Base-by-base conservation (phyloP, 345 rosid species). In the Stellera chamaejasme region DNA sequence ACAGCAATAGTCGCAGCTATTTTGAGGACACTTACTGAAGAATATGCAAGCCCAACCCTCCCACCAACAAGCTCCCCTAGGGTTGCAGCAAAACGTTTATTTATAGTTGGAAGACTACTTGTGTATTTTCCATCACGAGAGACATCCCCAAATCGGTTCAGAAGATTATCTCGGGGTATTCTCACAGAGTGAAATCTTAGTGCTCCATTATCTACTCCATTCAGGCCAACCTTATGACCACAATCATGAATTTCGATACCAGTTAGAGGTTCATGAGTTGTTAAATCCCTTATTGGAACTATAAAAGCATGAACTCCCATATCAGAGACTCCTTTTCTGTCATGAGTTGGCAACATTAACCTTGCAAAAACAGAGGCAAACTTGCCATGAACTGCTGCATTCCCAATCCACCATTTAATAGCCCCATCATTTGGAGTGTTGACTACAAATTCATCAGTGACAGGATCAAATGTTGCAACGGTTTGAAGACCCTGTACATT, bases 361-460 rank as follows among this genome's bases (percentile, higher is more conserved):
- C 66, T 87, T 42, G 99, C 97, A 59, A 94, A 94, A 71, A 90
- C 99, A 55, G 85, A 75, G 14, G 96, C 99, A 48, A 94, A 87
- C 77, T 85, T 94, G 8, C 99, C 99, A 64, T 94, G 96, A 66
- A 87, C 96, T 7, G 97, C 99, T 54, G 99, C 99, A 68, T 93
- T 93, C 43, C 99, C 97, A 67, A 90, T 94, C 99, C 97, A 90
- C 99, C 99, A 94, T 70, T 94, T 94, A 64, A 90, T 90, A 42
- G 97, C 97, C 55, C 99, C 97, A 43, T 94, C 96, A 66, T 87
- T 68, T 42, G 96, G 95, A 3, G 97, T 94, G 70, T 85, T 75
- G 25, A 90, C 78, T 32, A 90, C 45, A 45, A 94, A 94, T 59
- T 90, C 96, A 46, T 90, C 97, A 13, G 71, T 83, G 10, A 83